Evolutionary conservation across 1,139 yeast genomes (phyloP), one percentile per base, ranked within the genome.

Genomic region (Pichia inconspicua): DNA sequence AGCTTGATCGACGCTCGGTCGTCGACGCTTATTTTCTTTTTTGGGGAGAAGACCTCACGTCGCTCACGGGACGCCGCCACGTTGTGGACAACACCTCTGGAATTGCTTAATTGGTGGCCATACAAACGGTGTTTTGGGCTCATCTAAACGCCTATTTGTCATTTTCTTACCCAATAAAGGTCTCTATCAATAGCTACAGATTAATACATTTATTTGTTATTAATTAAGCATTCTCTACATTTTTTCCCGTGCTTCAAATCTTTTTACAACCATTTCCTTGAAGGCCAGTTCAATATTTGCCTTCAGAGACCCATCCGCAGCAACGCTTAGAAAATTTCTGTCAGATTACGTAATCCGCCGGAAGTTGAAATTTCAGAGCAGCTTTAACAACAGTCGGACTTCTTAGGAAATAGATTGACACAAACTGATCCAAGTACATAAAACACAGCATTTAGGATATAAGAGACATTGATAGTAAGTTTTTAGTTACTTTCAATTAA

Each of bases 181-280:
- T 34, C 37, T 34, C 37, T 15, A 34, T 34, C 22, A 34, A 34
- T 30, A 34, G 37, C 37, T 34, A 34, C 37, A 14, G 40, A 22
- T 27, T 43, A 25, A 43, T 38, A 43, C 45, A 43, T 43, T 43
- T 31, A 15, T 25, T 43, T 43, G 45, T 43, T 38, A 43, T 43
- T 43, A 37, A n/a, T 22, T 37, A 12, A 37, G 27, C 22, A 17
- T 27, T n/a, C 22, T 34, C 37, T 34, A 34, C 37, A 15, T 22
- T 34, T 22, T 14, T 28, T 19, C 17, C 14, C 19, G 25, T 36
- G 40, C 30, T 22, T 36, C 25, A 27, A 17, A 12, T 14, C 40
- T 12, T 37, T 22, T 37, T 17, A 19, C 38, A 11, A 19, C 25
- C 22, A 17, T 12, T 19, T 19, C 27, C 40, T 37, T 37, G 27